These are phyloP conservation scores for Phlebiopsis flavidoalba DNA, from an alignment of 768 basidiomycete species.

Conservation along the genomic window DNA sequence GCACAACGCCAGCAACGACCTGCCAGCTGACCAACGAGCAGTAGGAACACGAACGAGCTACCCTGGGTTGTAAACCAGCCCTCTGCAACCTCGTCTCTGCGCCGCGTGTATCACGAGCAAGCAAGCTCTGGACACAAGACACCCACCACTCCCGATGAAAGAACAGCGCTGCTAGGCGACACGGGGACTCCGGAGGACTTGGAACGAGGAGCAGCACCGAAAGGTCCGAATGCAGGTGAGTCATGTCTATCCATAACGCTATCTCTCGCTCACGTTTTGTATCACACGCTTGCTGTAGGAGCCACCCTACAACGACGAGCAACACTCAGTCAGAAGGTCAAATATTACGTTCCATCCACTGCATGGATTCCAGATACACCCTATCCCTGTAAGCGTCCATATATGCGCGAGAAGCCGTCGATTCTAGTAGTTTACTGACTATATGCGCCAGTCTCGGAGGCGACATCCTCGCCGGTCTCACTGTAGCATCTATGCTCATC, in stretches of 20 bases:
- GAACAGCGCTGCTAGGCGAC: conserved; percentile 7
- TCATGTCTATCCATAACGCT: not conserved
- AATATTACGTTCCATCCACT: conserved; percentile 74
- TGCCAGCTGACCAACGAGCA: not conserved
- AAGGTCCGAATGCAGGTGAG: not conserved
- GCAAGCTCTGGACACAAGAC: not conserved
- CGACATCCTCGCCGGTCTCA: conserved; percentile 81
- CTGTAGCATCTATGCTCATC: conserved; percentile 80
- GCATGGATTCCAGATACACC: conserved; percentile 79
- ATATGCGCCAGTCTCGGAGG: conserved; percentile 43
- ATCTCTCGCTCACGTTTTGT: not conserved
- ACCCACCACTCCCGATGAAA: conserved; percentile 11
- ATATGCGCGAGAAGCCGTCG: not conserved
- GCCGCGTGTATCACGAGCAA: conserved; percentile 1
- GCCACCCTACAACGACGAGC: conserved; percentile 1
- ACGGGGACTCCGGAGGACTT: not conserved
- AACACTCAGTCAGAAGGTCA: conserved; percentile 38
- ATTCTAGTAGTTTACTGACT: not conserved
- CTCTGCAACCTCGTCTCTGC: conserved; percentile 9
- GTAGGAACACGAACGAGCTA: not conserved
- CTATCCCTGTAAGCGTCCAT: conserved; percentile 49
- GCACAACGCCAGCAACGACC: not conserved
- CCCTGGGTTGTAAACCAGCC: not conserved
- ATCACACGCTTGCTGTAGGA: not conserved
- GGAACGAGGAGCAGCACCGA: not conserved